phyloP scores from a whole-genome alignment of 2,329 filamentous ascomycete species.

The Teratosphaeria zuluensis region DNA sequence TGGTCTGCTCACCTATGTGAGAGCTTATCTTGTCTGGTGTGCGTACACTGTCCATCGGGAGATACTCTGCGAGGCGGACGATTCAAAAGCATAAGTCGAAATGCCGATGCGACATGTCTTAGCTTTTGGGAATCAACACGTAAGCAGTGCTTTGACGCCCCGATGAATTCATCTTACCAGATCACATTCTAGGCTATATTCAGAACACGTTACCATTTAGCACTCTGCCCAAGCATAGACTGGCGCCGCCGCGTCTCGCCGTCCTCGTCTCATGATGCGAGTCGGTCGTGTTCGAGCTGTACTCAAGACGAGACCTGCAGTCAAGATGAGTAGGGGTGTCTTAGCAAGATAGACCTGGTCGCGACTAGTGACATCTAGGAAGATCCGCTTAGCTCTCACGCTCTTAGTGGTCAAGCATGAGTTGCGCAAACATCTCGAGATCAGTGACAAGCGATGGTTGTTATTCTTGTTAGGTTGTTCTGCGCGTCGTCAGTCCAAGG shows the following conservation, averaged over 20 bases:
- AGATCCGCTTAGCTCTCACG: background rate
- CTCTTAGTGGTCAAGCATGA: background rate
- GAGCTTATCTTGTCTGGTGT: background rate
- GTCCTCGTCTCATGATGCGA: background rate
- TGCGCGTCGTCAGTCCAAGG: background rate
- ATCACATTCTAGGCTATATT: background rate
- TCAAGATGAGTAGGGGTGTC: background rate
- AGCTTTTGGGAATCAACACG: background rate
- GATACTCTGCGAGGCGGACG: background rate
- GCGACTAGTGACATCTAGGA: background rate
- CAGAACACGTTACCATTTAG: background rate
- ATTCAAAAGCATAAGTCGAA: background rate
- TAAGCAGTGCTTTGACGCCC: background rate
- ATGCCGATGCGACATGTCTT: background rate
- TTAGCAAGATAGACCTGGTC: background rate
- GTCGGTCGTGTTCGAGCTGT: background rate
- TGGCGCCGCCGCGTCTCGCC: background rate
- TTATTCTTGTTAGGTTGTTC: background rate
- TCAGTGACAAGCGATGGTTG: background rate
- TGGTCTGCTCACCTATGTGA: background rate
- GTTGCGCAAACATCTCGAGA: background rate
- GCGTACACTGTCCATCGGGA: background rate
- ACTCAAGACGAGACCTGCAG: background rate
- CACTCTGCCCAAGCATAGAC: background rate
- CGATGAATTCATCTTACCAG: background rate